phyloP scores from a whole-genome alignment of 495 filamentous ascomycete species.

The Xylaria flabelliformis region DNA sequence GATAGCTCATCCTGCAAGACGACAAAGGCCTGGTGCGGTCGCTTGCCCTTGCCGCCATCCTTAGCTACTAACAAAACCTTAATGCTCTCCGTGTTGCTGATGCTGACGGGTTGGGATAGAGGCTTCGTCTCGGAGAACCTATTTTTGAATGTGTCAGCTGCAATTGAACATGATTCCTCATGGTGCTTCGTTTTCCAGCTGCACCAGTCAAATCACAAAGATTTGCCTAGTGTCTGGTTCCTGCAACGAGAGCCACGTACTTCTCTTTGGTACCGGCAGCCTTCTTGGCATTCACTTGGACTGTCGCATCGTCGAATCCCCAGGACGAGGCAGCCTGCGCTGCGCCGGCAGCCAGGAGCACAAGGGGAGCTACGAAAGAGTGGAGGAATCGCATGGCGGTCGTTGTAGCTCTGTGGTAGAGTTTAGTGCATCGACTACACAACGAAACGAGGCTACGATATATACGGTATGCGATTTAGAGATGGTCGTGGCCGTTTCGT shows the following conservation, averaged over 20 bases:
- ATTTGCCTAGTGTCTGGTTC: too few relatives aligned
- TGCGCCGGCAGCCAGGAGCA: slow-evolving; percentile 54
- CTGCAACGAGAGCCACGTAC: slow-evolving; percentile 52
- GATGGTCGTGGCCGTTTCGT: slow-evolving; percentile 15
- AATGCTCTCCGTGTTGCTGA: slow-evolving; percentile 74
- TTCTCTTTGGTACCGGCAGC: slow-evolving; percentile 74
- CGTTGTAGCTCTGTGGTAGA: background rate
- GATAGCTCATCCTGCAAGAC: slow-evolving; percentile 74
- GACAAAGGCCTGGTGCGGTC: slow-evolving; percentile 93
- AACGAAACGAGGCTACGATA: slow-evolving; percentile 4
- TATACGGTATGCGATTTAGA: background rate
- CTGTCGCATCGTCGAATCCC: slow-evolving; percentile 84
- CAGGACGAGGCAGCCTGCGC: slow-evolving; percentile 74
- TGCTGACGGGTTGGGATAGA: slow-evolving; percentile 66
- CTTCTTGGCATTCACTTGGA: slow-evolving; percentile 75
- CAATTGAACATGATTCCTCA: background rate
- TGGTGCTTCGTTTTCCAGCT: background rate
- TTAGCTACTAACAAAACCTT: slow-evolving; percentile 82
- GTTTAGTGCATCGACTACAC: slow-evolving; percentile 19
- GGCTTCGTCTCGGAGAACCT: slow-evolving; percentile 71
- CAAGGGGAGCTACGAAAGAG: slow-evolving; percentile 55
- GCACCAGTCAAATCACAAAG: background rate
- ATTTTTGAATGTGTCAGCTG: slow-evolving; percentile 26
- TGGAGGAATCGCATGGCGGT: slow-evolving; percentile 56
- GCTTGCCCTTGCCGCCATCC: slow-evolving; percentile 76